Base-by-base conservation (phyloP, 163 green algal species). In the Scenedesmus sp. region DNA sequence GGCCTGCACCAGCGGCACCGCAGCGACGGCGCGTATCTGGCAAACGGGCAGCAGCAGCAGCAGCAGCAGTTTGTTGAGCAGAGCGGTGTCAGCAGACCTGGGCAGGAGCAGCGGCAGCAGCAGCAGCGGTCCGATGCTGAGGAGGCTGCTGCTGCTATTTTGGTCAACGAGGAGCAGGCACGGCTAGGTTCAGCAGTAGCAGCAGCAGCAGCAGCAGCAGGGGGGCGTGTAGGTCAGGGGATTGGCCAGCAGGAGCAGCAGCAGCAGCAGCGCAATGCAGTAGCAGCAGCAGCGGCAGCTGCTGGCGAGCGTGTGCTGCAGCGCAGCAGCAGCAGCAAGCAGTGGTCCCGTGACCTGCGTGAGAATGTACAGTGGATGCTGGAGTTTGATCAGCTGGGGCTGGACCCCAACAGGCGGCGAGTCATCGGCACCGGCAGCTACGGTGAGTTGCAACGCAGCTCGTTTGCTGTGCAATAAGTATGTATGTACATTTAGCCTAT, bases 131-230 rank as follows among this genome's bases (percentile, higher is more conserved):
- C 84, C 4, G 84, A 59, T n/a, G 83, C 83, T n/a, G 83, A 55
- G 4, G 57, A 88, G 1, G 57, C 83, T 46, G 83, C 56, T 55
- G 83, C 56, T 59, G 83, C 56, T 67, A 15, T 59, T 6, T 60
- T 26, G 18, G 84, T 62, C 0, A 67, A 62, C 6, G 84, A 89
- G 62, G 84, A 89, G 3, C n/a, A 55, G 23, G 84, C 84, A 16
- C 18, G 55, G 64, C 20, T 52, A 54, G 34, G 34, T 4, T 54
- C 66, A 20, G 59, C 86, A 55, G 62, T 20, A 82, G 86, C 64
- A 83, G 66, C 66, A 84, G 23, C 88, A 88, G 88, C 81, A 88
- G 81, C 20, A 88, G 81, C 82, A 84, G 81, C 64, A 84, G 60
- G 15, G 18, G 34, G 34, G 34, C 34, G 34, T 46, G 34, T 46